A percentile compares a stretch with the other conserved stretches of the same genome.
Evolutionary conservation across 139 green algal genomes (phyloP).

Genomic region (Tetradesmus obliquus): DNA sequence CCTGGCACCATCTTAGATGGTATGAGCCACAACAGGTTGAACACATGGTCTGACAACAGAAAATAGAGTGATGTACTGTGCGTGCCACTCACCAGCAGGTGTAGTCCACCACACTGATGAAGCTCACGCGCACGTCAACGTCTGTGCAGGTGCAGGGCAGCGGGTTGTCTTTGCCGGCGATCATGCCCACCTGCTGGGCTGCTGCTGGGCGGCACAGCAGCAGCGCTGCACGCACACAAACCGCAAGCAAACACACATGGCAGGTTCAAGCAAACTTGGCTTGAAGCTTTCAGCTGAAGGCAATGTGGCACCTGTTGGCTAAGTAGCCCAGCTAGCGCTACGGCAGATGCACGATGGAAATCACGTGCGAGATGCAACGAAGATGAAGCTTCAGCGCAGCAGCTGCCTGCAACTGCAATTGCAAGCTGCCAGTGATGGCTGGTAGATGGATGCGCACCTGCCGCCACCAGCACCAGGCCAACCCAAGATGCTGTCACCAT

Average conservation of each 20-base stretch:
- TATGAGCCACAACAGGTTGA: too few relatives aligned
- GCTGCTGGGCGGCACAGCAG: neutral
- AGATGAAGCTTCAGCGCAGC: too few relatives aligned
- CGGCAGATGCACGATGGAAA: too few relatives aligned
- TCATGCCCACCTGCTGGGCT: neutral
- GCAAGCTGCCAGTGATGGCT: too few relatives aligned
- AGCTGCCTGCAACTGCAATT: too few relatives aligned
- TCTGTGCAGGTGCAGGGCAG: conserved; percentile 45
- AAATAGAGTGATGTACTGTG: too few relatives aligned
- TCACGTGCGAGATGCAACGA: too few relatives aligned
- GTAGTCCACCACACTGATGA: conserved; percentile 14
- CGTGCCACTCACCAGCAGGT: conserved; percentile 36
- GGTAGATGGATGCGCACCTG: neutral
- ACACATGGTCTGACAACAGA: too few relatives aligned
- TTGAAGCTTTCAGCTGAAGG: too few relatives aligned
- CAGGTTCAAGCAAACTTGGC: neutral
- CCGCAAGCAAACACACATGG: neutral
- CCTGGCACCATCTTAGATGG: too few relatives aligned
- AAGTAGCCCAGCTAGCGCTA: too few relatives aligned
- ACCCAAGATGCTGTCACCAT: neutral
- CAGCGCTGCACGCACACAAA: neutral
- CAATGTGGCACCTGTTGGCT: too few relatives aligned
- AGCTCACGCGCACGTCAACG: conserved; percentile 27
- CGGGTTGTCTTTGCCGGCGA: conserved; percentile 12
- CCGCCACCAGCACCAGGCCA: neutral